These are phyloP conservation scores for Tetrapyrgos nigripes DNA, from an alignment of 1,284 basidiomycete genomes.

Conservation along the genomic window DNA sequence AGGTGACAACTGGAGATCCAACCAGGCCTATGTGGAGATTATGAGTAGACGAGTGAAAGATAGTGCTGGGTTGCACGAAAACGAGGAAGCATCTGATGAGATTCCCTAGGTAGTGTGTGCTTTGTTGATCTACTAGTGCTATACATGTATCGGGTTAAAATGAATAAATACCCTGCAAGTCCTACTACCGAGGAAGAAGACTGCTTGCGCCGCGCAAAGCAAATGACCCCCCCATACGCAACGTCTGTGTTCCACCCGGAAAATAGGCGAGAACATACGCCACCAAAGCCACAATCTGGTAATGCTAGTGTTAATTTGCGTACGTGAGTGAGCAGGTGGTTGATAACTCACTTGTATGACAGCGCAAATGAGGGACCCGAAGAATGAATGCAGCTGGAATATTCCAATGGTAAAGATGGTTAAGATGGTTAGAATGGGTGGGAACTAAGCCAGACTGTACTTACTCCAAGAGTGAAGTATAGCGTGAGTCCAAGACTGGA, in stretches of 20 bases:
- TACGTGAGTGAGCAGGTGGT: neutral
- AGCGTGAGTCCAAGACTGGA: conserved; percentile 82
- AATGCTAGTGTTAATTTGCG: neutral
- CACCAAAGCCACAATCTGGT: conserved; percentile 78
- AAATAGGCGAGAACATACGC: conserved; percentile 92
- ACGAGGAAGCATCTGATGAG: conserved; percentile 19
- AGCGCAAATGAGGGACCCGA: conserved; percentile 84
- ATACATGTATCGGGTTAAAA: neutral
- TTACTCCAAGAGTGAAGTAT: conserved; percentile 87
- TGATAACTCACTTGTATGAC: conserved; percentile 66
- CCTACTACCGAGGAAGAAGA: conserved; percentile 71
- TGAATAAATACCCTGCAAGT: neutral
- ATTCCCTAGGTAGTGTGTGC: neutral
- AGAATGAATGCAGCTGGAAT: conserved; percentile 78
- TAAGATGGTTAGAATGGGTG: conserved; percentile 7
- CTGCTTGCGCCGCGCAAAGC: conserved; percentile 82
- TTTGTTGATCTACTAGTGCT: neutral
- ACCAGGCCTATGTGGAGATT: conserved; percentile 69
- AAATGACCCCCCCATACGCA: conserved; percentile 84
- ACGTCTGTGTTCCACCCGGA: conserved; percentile 83
- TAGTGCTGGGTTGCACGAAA: conserved; percentile 57
- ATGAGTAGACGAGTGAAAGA: conserved; percentile 72
- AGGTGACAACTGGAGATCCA: conserved; percentile 61
- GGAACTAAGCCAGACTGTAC: conserved; percentile 29
- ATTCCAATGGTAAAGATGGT: no score